phyloP scores from a whole-genome alignment of 2,329 filamentous ascomycete species.

The Penicillium oxalicum region DNA sequence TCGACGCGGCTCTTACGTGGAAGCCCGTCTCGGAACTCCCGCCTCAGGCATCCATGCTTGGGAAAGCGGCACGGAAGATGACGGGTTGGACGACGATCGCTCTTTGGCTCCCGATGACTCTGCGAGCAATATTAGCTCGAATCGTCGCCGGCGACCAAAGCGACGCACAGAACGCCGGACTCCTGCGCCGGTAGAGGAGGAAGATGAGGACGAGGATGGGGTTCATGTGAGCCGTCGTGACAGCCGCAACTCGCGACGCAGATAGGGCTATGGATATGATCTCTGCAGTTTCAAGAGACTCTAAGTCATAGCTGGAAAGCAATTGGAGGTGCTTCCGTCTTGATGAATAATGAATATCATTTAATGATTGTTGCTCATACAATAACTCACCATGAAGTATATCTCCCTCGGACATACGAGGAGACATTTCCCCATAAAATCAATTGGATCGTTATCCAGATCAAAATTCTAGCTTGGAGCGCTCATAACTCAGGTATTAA shows the following conservation, averaged over 20 bases:
- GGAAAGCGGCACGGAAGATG: slow-evolving; percentile 41
- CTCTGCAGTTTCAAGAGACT: not conserved
- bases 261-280: slow-evolving; percentile 8
- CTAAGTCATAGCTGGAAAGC: too few relatives aligned
- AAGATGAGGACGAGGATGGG: slow-evolving; percentile 38
- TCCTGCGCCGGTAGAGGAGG: slow-evolving; percentile 44
- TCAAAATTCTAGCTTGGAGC: too few relatives aligned
- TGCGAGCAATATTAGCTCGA: slow-evolving; percentile 46
- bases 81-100: slow-evolving; percentile 41
- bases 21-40: slow-evolving; percentile 40
- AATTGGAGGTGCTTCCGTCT: too few relatives aligned
- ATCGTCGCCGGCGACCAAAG: slow-evolving; percentile 41
- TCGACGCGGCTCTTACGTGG: slow-evolving; percentile 38
- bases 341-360: too few relatives aligned
- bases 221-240: slow-evolving; percentile 20
- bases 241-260: slow-evolving; percentile 22
- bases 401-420: too few relatives aligned
- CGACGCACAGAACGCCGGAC: slow-evolving; percentile 45
- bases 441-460: too few relatives aligned
- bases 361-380: too few relatives aligned
- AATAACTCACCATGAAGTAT: too few relatives aligned
- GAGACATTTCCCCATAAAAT: too few relatives aligned
- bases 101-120: slow-evolving; percentile 46
- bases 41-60: slow-evolving; percentile 28
- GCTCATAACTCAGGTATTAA: too few relatives aligned